phyloP scores from a whole-genome alignment of 192 early-diverging fungal species.

The Backusella australiensis region DNA sequence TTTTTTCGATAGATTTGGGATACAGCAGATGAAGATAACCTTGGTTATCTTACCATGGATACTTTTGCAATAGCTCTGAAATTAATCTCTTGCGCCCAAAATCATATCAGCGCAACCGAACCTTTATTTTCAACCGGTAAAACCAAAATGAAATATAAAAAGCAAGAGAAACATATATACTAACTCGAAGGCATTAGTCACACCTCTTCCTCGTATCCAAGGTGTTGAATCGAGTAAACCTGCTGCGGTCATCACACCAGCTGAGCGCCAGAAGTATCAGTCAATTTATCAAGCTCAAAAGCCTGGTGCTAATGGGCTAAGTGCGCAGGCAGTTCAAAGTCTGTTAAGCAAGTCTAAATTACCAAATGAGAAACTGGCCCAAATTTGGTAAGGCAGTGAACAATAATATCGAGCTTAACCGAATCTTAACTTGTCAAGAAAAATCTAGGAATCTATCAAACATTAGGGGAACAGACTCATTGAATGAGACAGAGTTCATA shows the following conservation, averaged over 20 bases:
- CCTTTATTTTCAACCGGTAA: slow-evolving; percentile 33
- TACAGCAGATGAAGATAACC: slow-evolving; percentile 72
- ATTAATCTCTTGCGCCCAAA: slow-evolving; percentile 85
- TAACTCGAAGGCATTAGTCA: not conserved
- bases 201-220: slow-evolving; percentile 17
- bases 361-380: slow-evolving; percentile 66
- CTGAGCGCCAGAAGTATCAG: slow-evolving; percentile 26
- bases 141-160: not conserved
- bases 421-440: not conserved
- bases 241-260: not conserved
- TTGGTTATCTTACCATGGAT: slow-evolving; percentile 68
- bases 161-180: not conserved
- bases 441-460: slow-evolving; percentile 70
- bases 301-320: slow-evolving; percentile 19
- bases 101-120: slow-evolving; percentile 54
- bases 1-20: slow-evolving; percentile 73
- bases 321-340: slow-evolving; percentile 59
- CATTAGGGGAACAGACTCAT: slow-evolving; percentile 60
- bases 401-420: not conserved
- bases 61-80: slow-evolving; percentile 85
- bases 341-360: slow-evolving; percentile 84
- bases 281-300: slow-evolving; percentile 26
- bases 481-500: slow-evolving; percentile 82
- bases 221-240: not conserved
- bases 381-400: slow-evolving; percentile 69